A percentile compares a stretch with the other conserved stretches of the same genome.
These are phyloP conservation scores for Coelastrella sp. DNA, from an alignment of 139 green algal genomes.

Conservation along the genomic window DNA sequence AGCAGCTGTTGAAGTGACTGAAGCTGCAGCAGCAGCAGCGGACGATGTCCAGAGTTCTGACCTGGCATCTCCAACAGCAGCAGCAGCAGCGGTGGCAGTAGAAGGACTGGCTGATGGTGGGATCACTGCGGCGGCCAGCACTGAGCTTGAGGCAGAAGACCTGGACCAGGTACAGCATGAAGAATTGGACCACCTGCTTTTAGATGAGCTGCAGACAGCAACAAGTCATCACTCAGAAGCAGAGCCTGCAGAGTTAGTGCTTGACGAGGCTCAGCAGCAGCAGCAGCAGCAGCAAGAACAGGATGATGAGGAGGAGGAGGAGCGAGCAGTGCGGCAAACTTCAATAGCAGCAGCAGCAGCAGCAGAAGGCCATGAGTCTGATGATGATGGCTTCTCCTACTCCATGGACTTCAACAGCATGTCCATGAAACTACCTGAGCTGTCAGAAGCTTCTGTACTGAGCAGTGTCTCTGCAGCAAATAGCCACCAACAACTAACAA, in stretches of 20 bases:
- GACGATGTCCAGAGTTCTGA: background rate
- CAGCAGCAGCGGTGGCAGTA: background rate
- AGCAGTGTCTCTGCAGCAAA: background rate
- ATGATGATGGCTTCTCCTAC: background rate
- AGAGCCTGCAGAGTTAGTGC: background rate
- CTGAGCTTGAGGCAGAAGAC: background rate
- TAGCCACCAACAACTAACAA: background rate
- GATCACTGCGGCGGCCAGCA: no score
- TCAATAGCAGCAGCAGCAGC: background rate
- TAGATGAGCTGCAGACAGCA: background rate
- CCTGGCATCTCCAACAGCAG: background rate
- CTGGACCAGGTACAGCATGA: background rate
- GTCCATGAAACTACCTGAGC: background rate
- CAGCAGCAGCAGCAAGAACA: background rate
- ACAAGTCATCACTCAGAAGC: background rate
- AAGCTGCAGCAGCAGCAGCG: background rate
- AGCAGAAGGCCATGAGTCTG: background rate
- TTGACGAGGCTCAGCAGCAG: background rate
- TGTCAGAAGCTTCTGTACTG: background rate
- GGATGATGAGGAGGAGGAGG: no score
- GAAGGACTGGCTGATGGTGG: background rate
- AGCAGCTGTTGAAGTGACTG: background rate
- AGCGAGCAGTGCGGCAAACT: no score
- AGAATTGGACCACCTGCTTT: background rate
- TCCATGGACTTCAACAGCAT: constrained; percentile 19